These are phyloP conservation scores for Austropuccinia psidii DNA, from an alignment of 1,284 basidiomycete species.

Conservation along the genomic window DNA sequence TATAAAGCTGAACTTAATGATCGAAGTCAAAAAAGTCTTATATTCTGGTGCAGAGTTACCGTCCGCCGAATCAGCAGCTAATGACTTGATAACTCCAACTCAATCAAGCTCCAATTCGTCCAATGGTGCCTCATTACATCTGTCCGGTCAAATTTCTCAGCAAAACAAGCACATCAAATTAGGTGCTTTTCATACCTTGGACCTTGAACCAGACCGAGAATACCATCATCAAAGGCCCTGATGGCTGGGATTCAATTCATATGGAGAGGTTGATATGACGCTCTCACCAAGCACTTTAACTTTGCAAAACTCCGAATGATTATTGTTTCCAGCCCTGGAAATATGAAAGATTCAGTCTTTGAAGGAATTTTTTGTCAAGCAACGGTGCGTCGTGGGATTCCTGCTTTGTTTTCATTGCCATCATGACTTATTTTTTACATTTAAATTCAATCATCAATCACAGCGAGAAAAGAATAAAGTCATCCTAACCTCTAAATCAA, in stretches of 20 bases:
- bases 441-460: too few relatives aligned
- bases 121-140: slow-evolving; percentile 61
- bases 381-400: slow-evolving; percentile 42
- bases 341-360: slow-evolving; percentile 81
- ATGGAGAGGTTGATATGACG: slow-evolving; percentile 73
- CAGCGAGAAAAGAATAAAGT: too few relatives aligned
- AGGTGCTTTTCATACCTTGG: slow-evolving; percentile 91
- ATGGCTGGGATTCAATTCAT: slow-evolving; percentile 82
- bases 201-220: slow-evolving; percentile 85
- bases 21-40: slow-evolving; percentile 29
- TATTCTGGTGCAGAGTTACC: slow-evolving; percentile 31
- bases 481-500: too few relatives aligned
- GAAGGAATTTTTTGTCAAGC: slow-evolving; percentile 80
- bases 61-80: too few relatives aligned
- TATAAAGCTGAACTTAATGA: slow-evolving; percentile 15
- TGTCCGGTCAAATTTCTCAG: slow-evolving; percentile 76
- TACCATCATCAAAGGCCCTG: slow-evolving; percentile 74
- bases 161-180: slow-evolving; percentile 90
- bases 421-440: too few relatives aligned
- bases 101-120: not conserved
- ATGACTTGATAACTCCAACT: too few relatives aligned
- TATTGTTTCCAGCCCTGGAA: slow-evolving; percentile 92
- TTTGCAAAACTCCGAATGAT: slow-evolving; percentile 74
- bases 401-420: too few relatives aligned
- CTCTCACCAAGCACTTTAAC: slow-evolving; percentile 81